Evolutionary conservation across 441 rosid genomes (phyloP).

Genomic region (Raphanus hybrid): DNA sequence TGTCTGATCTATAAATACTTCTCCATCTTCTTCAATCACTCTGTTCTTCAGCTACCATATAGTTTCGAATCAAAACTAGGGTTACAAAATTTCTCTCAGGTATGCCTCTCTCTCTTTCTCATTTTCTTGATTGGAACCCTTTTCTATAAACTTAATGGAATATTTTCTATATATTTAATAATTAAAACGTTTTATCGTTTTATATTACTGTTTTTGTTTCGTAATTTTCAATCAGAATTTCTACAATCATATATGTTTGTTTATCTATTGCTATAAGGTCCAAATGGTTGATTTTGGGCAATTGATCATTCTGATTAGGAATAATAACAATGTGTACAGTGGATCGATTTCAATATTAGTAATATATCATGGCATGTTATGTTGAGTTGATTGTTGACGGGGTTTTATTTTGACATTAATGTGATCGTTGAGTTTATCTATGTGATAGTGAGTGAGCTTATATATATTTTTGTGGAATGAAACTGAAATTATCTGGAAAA

Average conservation of each 20-base stretch:
- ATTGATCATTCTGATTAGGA: background rate
- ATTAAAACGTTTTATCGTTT: background rate
- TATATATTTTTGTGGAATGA: conserved; percentile 5
- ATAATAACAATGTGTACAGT: background rate
- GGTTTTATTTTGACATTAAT: too few relatives aligned
- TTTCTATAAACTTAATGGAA: background rate
- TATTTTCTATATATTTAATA: background rate
- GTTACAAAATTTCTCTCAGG: conserved; percentile 16
- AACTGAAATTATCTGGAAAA: background rate
- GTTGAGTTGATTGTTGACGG: background rate
- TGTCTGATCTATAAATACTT: conserved; percentile 40
- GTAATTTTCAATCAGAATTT: background rate
- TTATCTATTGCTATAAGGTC: background rate
- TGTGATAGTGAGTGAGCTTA: background rate
- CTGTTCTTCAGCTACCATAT: conserved; percentile 10
- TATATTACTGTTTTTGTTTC: background rate
- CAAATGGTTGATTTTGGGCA: background rate
- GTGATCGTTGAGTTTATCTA: background rate
- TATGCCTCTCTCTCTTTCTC: background rate
- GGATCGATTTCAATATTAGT: background rate
- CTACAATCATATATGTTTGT: background rate
- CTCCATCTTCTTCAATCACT: conserved; percentile 31
- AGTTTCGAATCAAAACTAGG: conserved; percentile 34
- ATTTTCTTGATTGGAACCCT: background rate
- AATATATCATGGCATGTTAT: background rate